Conservation (phyloP, 1,139 yeast species). For the Meyerozyma smithsonii region DNA sequence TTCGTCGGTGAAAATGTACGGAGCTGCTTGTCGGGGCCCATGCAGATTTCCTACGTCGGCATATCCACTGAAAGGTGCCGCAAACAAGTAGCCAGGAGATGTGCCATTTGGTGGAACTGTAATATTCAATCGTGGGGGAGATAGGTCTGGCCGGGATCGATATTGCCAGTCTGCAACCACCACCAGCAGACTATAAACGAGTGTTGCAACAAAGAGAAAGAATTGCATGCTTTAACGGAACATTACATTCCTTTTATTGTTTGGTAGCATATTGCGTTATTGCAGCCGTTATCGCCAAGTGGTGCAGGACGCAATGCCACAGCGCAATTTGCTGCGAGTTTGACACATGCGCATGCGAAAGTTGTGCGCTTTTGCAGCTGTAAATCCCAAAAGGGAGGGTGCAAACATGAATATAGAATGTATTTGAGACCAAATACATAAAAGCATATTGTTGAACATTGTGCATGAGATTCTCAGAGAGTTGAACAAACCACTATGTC, state of each 20-base stretch:
- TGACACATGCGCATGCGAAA: too few relatives aligned
- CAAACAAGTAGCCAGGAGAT: slow-evolving; percentile 25
- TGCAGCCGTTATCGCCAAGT: neutral
- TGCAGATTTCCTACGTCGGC: slow-evolving; percentile 17
- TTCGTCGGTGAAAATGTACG: slow-evolving; percentile 25
- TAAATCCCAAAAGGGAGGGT: too few relatives aligned
- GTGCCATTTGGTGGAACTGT: slow-evolving; percentile 18
- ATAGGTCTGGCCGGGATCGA: slow-evolving; percentile 29
- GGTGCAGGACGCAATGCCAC: neutral
- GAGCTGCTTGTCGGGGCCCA: slow-evolving; percentile 25
- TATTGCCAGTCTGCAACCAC: slow-evolving; percentile 23
- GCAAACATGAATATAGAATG: too few relatives aligned
- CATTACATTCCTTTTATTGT: neutral
- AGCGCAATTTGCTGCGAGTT: too few relatives aligned
- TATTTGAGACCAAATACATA: too few relatives aligned
- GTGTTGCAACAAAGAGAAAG: neutral
- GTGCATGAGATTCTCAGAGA: too few relatives aligned
- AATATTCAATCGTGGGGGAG: slow-evolving; percentile 30
- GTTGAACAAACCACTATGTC: too few relatives aligned
- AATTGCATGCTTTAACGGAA: neutral
- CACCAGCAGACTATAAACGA: neutral
- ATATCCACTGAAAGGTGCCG: slow-evolving; percentile 26
- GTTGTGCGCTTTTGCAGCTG: too few relatives aligned
- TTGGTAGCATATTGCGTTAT: neutral
- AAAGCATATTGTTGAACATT: too few relatives aligned